Percentiles rank a stretch among this genome's conserved stretches.
These are phyloP conservation scores for Diddensiella transvaalensis DNA, from an alignment of 805 yeast species.

Conservation along the genomic window DNA sequence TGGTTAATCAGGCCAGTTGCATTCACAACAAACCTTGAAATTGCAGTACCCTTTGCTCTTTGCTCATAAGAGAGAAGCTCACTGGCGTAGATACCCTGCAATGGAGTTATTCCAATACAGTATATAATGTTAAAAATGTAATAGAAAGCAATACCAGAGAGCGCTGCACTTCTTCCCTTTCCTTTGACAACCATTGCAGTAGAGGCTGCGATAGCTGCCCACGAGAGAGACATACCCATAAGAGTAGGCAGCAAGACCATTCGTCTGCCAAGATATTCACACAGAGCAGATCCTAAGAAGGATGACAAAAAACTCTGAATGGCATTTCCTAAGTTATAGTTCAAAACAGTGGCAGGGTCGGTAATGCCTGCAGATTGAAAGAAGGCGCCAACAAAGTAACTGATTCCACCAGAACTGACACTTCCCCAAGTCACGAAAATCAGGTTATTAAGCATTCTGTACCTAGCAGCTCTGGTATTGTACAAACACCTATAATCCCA, in stretches of 20 bases:
- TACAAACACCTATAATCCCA: conserved; percentile 16
- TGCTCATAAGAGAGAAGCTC: conserved; percentile 28
- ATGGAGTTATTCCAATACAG: conserved; percentile 33
- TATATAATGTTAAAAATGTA: conserved; percentile 10
- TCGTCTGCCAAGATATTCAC: conserved; percentile 29
- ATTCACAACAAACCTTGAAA: conserved; percentile 25
- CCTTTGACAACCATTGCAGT: conserved; percentile 24
- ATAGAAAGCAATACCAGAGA: conserved; percentile 16
- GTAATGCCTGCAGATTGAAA: conserved; percentile 13
- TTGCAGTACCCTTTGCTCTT: conserved; percentile 28
- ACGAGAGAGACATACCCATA: conserved; percentile 24
- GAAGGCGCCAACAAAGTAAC: conserved; percentile 15
- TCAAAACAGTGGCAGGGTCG: conserved; percentile 8
- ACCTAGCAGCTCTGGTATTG: conserved; percentile 14
- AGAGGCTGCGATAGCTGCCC: conserved; percentile 26
- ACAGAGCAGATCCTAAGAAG: conserved; percentile 20
- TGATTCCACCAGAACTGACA: conserved; percentile 13
- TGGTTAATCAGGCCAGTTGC: conserved; percentile 30
- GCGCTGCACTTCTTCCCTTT: conserved; percentile 23
- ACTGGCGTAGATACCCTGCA: conserved; percentile 34
- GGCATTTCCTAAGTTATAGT: conserved; percentile 10
- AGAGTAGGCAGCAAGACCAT: conserved; percentile 25
- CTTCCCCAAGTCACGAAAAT: conserved; percentile 12
- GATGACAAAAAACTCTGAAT: conserved; percentile 10
- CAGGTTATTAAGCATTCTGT: conserved; percentile 14